Percentiles rank a stretch among this genome's conserved stretches.
phyloP scores from a whole-genome alignment of 2,329 filamentous ascomycete species.

The Ophiocordyceps sinensis region DNA sequence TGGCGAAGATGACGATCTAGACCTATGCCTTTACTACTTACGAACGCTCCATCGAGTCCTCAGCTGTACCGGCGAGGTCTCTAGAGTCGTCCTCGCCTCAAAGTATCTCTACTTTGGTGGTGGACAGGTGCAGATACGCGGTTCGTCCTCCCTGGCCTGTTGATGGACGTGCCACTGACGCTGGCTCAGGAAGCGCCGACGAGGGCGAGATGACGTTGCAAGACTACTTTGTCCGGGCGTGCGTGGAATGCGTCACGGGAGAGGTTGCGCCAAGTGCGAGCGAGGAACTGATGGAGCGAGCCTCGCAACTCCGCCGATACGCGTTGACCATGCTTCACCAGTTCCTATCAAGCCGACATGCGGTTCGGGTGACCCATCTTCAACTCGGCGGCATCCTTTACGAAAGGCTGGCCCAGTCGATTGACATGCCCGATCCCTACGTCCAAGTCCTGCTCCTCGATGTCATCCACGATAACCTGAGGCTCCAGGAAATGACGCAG shows the following conservation, averaged over 20 bases:
- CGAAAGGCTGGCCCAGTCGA: slow-evolving; percentile 46
- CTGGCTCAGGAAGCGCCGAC: slow-evolving; percentile 27
- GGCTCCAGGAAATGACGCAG: slow-evolving; percentile 36
- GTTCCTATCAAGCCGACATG: slow-evolving; percentile 50
- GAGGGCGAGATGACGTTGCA: slow-evolving; percentile 48
- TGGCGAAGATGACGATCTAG: slow-evolving; percentile 51
- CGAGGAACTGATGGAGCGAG: slow-evolving; percentile 22
- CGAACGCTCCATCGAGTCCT: slow-evolving; percentile 61
- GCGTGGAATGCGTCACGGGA: slow-evolving; percentile 42
- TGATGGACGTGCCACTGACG: slow-evolving; percentile 7
- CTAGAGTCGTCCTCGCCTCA: slow-evolving; percentile 56
- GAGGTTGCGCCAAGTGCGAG: slow-evolving; percentile 8
- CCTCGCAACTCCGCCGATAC: slow-evolving; percentile 55
- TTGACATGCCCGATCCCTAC: slow-evolving; percentile 48
- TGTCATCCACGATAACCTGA: slow-evolving; percentile 60
- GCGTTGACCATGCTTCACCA: slow-evolving; percentile 57
- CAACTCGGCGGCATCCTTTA: slow-evolving; percentile 60
- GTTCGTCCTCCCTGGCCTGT: slow-evolving; percentile 26
- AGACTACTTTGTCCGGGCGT: slow-evolving; percentile 52
- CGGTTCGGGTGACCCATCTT: slow-evolving; percentile 41
- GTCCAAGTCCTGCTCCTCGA: slow-evolving; percentile 68
- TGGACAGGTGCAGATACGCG: slow-evolving; percentile 20
- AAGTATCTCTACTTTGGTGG: slow-evolving; percentile 25
- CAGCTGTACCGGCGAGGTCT: slow-evolving; percentile 47
- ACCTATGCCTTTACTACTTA: slow-evolving; percentile 66